phyloP scores from a whole-genome alignment of 495 filamentous ascomycete genomes.

The Penicillium samsonianum region DNA sequence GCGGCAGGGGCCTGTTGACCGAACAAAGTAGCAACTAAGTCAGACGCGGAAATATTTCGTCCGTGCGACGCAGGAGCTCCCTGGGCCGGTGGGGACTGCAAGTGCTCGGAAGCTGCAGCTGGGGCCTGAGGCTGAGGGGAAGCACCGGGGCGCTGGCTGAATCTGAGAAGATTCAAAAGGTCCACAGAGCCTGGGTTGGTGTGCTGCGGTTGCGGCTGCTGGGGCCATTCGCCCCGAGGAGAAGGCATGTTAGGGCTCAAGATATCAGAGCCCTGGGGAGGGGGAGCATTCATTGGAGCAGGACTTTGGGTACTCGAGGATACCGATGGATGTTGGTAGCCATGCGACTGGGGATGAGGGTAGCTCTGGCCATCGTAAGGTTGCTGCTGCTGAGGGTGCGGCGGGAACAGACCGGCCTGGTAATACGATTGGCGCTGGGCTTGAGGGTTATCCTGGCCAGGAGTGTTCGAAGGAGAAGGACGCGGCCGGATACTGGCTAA shows the following conservation, averaged over 20 bases:
- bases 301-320: constrained; percentile 45
- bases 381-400: constrained; percentile 36
- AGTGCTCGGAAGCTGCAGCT: constrained; percentile 32
- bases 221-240: constrained; percentile 39
- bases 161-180: constrained; percentile 85
- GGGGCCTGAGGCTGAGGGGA: constrained; percentile 36
- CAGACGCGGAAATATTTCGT: constrained; percentile 60
- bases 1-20: constrained; percentile 36
- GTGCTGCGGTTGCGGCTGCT: constrained; percentile 30
- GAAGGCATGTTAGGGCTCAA: constrained; percentile 50
- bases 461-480: constrained; percentile 39
- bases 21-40: constrained; percentile 64
- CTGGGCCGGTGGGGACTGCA: constrained; percentile 40
- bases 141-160: constrained; percentile 56
- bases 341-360: constrained; percentile 39
- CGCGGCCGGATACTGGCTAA: constrained; percentile 49
- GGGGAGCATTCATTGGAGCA: constrained; percentile 45
- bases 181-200: constrained; percentile 60
- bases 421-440: constrained; percentile 37
- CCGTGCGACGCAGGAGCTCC: constrained; percentile 46
- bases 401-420: constrained; percentile 37
- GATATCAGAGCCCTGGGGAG: constrained; percentile 52
- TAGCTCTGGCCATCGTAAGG: constrained; percentile 43
- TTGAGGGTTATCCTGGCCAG: constrained; percentile 38
- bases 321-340: constrained; percentile 51